Percentiles rank a stretch among this genome's conserved stretches.
phyloP scores from a whole-genome alignment of 2,329 filamentous ascomycete species.

The Fonsecaea erecta region DNA sequence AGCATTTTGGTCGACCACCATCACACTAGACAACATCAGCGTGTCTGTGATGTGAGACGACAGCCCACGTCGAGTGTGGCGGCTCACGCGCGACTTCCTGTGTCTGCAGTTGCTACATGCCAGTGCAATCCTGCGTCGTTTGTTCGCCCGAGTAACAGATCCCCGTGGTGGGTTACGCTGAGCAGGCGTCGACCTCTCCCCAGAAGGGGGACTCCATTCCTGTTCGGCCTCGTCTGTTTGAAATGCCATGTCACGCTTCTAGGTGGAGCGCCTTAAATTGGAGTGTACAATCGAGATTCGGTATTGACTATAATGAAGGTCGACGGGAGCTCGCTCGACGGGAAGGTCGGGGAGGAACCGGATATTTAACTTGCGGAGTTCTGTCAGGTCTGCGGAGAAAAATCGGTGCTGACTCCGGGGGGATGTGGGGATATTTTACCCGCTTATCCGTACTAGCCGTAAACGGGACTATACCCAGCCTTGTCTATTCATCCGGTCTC shows the following conservation, averaged over 20 bases:
- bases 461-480: too few relatives aligned
- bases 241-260: neutral
- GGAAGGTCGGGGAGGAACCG: conserved; percentile 3
- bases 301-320: neutral
- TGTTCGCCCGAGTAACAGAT: neutral
- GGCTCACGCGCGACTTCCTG: conserved; percentile 13
- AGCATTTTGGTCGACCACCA: conserved; percentile 29
- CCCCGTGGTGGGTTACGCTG: neutral
- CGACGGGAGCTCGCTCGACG: conserved; percentile 10
- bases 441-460: too few relatives aligned
- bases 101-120: conserved; percentile 19
- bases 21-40: conserved; percentile 23
- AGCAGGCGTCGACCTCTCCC: conserved; percentile 5
- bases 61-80: neutral
- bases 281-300: neutral
- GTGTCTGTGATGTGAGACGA: neutral
- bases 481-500: too few relatives aligned
- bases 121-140: conserved; percentile 13
- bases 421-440: too few relatives aligned
- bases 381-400: neutral
- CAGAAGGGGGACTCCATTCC: conserved; percentile 1
- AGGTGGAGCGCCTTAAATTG: neutral
- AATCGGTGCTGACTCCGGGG: conserved; percentile 6
- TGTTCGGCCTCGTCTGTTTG: conserved; percentile 5
- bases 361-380: conserved; percentile 6